These are phyloP conservation scores for Aspergillus cristatus DNA, from an alignment of 495 filamentous ascomycete species.

Conservation along the genomic window DNA sequence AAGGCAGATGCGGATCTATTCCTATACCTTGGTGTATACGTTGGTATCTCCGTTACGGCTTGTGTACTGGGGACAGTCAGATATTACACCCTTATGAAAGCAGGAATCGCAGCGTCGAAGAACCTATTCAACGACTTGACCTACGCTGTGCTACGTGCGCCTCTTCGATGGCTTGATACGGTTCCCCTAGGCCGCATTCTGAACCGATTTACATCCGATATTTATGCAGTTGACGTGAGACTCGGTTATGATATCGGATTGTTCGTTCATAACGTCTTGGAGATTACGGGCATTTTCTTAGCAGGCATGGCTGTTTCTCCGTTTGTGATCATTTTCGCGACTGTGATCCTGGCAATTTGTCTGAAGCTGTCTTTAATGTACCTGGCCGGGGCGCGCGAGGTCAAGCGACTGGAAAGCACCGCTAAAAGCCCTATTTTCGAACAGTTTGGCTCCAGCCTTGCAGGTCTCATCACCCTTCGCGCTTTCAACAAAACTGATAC, in stretches of 20 bases:
- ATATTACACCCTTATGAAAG: constrained; percentile 47
- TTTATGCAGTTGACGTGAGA: constrained; percentile 21
- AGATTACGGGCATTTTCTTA: constrained; percentile 18
- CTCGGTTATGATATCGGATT: constrained; percentile 53
- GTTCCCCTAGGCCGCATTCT: constrained; percentile 60
- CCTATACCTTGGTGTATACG: constrained; percentile 61
- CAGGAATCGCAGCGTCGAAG: constrained; percentile 52
- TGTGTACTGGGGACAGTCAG: constrained; percentile 48
- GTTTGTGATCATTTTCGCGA: constrained; percentile 14
- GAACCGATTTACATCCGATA: constrained; percentile 64
- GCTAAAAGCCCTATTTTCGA: constrained; percentile 66
- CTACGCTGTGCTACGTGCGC: constrained; percentile 55
- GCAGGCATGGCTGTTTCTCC: constrained; percentile 23
- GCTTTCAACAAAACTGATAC: constrained; percentile 53
- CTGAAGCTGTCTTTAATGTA: constrained; percentile 48
- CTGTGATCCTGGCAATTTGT: constrained; percentile 30
- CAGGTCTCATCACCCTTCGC: constrained; percentile 63
- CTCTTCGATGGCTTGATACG: constrained; percentile 58
- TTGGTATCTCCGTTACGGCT: constrained; percentile 47
- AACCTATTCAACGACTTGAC: constrained; percentile 56
- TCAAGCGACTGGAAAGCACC: constrained; percentile 62
- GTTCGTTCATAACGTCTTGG: constrained; percentile 40
- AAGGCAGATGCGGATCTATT: constrained; percentile 5
- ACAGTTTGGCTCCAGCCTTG: constrained; percentile 55
- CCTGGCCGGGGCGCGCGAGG: constrained; percentile 58